phyloP scores from a whole-genome alignment of 2,329 filamentous ascomycete genomes.

The Diatrype stigma region DNA sequence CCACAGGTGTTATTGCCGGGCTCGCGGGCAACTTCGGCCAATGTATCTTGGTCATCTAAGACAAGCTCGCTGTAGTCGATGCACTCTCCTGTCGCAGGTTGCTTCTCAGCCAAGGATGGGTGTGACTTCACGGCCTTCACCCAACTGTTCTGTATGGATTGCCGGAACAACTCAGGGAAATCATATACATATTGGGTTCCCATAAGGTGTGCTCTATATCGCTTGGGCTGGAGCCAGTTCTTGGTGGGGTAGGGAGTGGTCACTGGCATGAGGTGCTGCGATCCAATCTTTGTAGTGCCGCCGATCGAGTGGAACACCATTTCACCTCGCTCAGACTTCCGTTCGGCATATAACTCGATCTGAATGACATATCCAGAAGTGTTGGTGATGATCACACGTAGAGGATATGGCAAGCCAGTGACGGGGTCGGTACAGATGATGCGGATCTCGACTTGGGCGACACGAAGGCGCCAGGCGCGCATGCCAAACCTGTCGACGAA shows the following conservation, averaged over 20 bases:
- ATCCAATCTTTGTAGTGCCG: constrained; percentile 88
- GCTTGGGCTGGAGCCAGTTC: constrained; percentile 97
- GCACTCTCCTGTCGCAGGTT: constrained; percentile 83
- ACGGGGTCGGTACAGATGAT: constrained; percentile 92
- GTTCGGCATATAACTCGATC: constrained; percentile 95
- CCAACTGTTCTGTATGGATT: constrained; percentile 97
- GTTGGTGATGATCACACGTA: constrained; percentile 96
- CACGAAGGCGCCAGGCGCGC: constrained; percentile 91
- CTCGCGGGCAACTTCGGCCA: constrained; percentile 90
- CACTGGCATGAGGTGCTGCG: constrained; percentile 90
- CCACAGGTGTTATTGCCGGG: constrained; percentile 93
- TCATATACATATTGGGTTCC: constrained; percentile 99
- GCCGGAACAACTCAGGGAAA: constrained; percentile 98
- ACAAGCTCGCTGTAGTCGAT: constrained; percentile 93
- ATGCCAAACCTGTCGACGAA: constrained; percentile 96
- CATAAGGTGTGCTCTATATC: constrained; percentile 99
- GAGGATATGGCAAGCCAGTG: constrained; percentile 81
- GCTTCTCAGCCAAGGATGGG: constrained; percentile 69
- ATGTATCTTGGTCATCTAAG: constrained; percentile 85
- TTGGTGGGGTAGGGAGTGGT: constrained; percentile 94
- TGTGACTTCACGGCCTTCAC: constrained; percentile 69
- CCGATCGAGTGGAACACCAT: constrained; percentile 99
- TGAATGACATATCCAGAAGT: constrained; percentile 97
- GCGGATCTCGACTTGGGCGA: constrained; percentile 95
- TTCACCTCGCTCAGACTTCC: constrained; percentile 95